Evolutionary conservation across 495 filamentous ascomycete genomes (phyloP).

Genomic region (Daldinia bambusicola): DNA sequence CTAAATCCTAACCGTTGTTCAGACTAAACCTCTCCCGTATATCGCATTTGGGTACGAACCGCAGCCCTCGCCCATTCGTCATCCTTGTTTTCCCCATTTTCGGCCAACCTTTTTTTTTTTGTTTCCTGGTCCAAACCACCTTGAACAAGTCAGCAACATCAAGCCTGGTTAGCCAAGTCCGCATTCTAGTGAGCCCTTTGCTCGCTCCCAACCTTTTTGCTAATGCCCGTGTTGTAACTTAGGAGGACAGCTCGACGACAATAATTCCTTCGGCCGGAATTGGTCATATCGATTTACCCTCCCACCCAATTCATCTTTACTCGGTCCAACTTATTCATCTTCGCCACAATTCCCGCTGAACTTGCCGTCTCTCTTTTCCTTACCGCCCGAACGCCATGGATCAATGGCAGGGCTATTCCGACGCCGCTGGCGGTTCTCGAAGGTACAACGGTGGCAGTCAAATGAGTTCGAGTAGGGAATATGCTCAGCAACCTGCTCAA

Average conservation of each 20-base stretch:
- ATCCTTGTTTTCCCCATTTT: slow-evolving; percentile 43
- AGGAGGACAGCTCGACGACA: slow-evolving; percentile 32
- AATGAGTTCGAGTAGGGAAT: slow-evolving; percentile 58
- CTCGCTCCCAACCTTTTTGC: slow-evolving; percentile 26
- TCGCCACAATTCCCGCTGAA: slow-evolving; percentile 22
- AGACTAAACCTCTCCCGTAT: slow-evolving; percentile 34
- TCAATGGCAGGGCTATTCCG: slow-evolving; percentile 65
- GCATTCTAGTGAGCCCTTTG: slow-evolving; percentile 35
- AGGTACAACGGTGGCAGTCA: slow-evolving; percentile 62
- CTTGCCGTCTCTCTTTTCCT: slow-evolving; percentile 11
- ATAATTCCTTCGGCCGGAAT: slow-evolving; percentile 35
- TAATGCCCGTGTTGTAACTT: slow-evolving; percentile 39
- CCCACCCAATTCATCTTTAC: slow-evolving; percentile 32
- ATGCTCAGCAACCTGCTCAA: slow-evolving; percentile 60
- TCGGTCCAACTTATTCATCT: slow-evolving; percentile 20
- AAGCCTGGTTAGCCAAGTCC: slow-evolving; percentile 29
- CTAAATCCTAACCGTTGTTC: slow-evolving; percentile 35
- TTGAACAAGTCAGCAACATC: slow-evolving; percentile 37
- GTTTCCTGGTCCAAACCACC: slow-evolving; percentile 33
- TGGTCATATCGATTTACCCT: slow-evolving; percentile 33
- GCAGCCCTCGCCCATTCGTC: slow-evolving; percentile 36
- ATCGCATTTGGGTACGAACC: slow-evolving; percentile 47
- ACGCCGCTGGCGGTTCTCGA: slow-evolving; percentile 58
- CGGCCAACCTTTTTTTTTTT: slow-evolving; percentile 40
- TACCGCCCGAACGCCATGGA: slow-evolving; percentile 60